A percentile compares a stretch with the other conserved stretches of the same genome.
These are phyloP conservation scores for Hanseniaspora uvarum DNA, from an alignment of 1,139 yeast species.

Conservation along the genomic window DNA sequence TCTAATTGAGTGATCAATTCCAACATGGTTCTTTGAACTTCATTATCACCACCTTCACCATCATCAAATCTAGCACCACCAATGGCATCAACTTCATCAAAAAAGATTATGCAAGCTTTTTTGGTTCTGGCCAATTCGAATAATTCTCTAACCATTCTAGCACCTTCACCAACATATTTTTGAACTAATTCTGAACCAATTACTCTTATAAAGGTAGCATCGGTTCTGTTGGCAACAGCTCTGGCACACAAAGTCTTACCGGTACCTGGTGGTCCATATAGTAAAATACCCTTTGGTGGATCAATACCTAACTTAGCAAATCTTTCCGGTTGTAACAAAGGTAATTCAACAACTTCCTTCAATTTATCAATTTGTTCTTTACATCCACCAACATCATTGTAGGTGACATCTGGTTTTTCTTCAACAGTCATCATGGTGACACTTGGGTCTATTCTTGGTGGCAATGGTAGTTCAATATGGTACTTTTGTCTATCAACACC, in stretches of 20 bases:
- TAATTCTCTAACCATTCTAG: conserved; percentile 95
- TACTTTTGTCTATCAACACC: conserved; percentile 97
- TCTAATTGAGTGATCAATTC: conserved; percentile 93
- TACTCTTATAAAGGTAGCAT: conserved; percentile 94
- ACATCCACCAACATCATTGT: conserved; percentile 92
- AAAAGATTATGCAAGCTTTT: conserved; percentile 85
- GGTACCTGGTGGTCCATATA: conserved; percentile 98
- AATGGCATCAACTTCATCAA: conserved; percentile 96
- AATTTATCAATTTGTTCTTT: conserved; percentile 95
- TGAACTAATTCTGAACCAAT: conserved; percentile 97
- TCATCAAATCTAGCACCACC: conserved; percentile 99
- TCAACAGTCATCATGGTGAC: conserved; percentile 99
- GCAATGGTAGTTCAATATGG: conserved; percentile 91
- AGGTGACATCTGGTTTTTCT: conserved; percentile 89
- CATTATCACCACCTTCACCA: conserved; percentile 99
- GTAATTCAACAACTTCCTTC: conserved; percentile 94
- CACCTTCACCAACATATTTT: conserved; percentile 98
- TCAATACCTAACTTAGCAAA: conserved; percentile 94
- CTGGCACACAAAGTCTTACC: conserved; percentile 97
- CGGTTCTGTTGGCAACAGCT: conserved; percentile 97
- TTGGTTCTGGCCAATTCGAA: conserved; percentile 98
- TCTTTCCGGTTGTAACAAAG: conserved; percentile 86
- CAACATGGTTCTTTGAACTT: conserved; percentile 97
- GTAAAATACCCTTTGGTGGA: conserved; percentile 92
- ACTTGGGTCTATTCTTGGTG: conserved; percentile 93